Base-by-base conservation (phyloP, 495 filamentous ascomycete species). In the Penicillium coprophilum region DNA sequence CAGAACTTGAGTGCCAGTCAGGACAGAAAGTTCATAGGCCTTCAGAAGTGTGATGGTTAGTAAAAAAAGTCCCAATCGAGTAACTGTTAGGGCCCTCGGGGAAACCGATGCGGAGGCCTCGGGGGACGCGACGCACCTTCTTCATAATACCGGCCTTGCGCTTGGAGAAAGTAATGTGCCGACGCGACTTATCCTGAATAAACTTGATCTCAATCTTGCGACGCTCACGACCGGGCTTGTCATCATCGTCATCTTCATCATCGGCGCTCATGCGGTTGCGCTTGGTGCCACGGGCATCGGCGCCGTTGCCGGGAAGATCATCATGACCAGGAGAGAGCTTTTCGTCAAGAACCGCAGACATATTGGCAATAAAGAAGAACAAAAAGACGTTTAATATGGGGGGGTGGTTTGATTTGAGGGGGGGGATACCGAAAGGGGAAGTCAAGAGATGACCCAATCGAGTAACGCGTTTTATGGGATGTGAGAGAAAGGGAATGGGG, bases 191-290 rank as follows among this genome's bases (percentile, higher is more conserved):
- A 79, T 99, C 94, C 75, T 92, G 92, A 71, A 99, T 99, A 77
- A 99, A 99, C 83, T 99, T 99, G 80, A 99, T 99, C 79, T 99
- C 94, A 66, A 99, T 99, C 86, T 99, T 99, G 73, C 94, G 84
- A 68, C 94, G 87, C 84, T 99, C 94, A 80, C 94, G 95, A 69
- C 92, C 91, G 53, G 90, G 90, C 87, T 97, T 97, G 70, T 96
- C 93, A 67, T 96, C 93, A 65, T 97, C 94, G 60, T 99, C 94
- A 66, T 99, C 94, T 59, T 98, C 95, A 71, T 99, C 94, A 71
- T 98, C 95, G 64, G 85, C 84, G 71, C 79, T 83, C 61, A 91
- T 85, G 71, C 94, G 91, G 75, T 82, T 82, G 67, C 94, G 92
- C 82, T 97, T 97, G 75, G 88, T 82, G 71, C 90, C 90, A 66